Evolutionary conservation across 495 filamentous ascomycete species (phyloP).

Genomic region (Bryoglossum gracile): DNA sequence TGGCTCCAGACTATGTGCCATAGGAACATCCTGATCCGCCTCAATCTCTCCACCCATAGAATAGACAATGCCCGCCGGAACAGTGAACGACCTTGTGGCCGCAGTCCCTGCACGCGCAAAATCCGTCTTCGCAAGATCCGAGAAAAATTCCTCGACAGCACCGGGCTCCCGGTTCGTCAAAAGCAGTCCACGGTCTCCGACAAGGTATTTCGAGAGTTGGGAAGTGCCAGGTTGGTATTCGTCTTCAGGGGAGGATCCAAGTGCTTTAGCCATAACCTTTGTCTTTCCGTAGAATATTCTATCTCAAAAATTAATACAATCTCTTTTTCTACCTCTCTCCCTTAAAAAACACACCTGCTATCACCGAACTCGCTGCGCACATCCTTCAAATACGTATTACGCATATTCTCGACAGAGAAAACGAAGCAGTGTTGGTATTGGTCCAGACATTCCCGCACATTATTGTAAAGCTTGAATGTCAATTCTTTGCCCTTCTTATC

Average conservation of each 20-base stretch:
- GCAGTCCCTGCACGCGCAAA: constrained; percentile 81
- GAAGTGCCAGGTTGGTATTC: constrained; percentile 69
- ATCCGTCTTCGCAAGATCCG: constrained; percentile 58
- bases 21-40: constrained; percentile 70
- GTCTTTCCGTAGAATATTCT: constrained; percentile 98
- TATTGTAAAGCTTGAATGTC: constrained; percentile 77
- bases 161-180: constrained; percentile 69
- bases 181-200: constrained; percentile 79
- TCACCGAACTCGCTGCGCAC: constrained; percentile 77
- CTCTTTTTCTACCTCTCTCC: no score
- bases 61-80: constrained; percentile 73
- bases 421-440: constrained; percentile 86
- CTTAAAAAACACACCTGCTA: constrained; percentile 71
- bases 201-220: constrained; percentile 60
- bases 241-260: constrained; percentile 65
- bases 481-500: constrained; percentile 88
- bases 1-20: constrained; percentile 82
- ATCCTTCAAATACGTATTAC: constrained; percentile 92
- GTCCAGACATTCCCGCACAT: constrained; percentile 78
- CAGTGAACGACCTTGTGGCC: constrained; percentile 63
- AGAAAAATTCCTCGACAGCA: constrained; percentile 61
- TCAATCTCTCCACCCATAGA: constrained; percentile 71
- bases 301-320: constrained; percentile 4
- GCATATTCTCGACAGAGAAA: constrained; percentile 95
- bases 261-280: constrained; percentile 92